These are phyloP conservation scores for Globisporangium mamillatum DNA, from an alignment of 352 stramenopile genomes.

Conservation along the genomic window DNA sequence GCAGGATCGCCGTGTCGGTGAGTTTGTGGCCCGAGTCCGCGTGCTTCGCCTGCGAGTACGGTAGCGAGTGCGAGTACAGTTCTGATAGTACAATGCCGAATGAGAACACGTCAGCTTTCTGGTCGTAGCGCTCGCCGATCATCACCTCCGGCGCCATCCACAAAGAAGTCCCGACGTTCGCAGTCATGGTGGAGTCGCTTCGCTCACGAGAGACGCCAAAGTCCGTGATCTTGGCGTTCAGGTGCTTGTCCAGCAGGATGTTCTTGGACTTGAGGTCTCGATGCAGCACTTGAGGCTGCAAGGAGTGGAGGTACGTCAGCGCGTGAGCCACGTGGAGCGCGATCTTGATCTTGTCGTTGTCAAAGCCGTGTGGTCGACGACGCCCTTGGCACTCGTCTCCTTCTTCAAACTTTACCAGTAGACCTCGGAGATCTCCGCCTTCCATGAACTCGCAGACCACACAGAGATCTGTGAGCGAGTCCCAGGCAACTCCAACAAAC, in stretches of 20 bases:
- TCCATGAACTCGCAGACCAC: slow-evolving; percentile 42
- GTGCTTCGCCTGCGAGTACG: slow-evolving; percentile 47
- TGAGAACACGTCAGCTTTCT: slow-evolving; percentile 50
- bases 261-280: slow-evolving; percentile 56
- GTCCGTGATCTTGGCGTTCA: slow-evolving; percentile 57
- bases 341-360: slow-evolving; percentile 32
- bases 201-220: slow-evolving; percentile 47
- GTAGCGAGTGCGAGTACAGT: slow-evolving; percentile 42
- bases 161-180: slow-evolving; percentile 44
- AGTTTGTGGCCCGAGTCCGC: too few species aligned
- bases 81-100: slow-evolving; percentile 45
- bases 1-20: too few species aligned
- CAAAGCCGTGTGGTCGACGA: slow-evolving; percentile 28
- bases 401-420: slow-evolving; percentile 23
- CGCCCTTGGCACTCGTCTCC: slow-evolving; percentile 14
- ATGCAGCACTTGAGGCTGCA: slow-evolving; percentile 36
- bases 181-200: slow-evolving; percentile 42
- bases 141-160: slow-evolving; percentile 65
- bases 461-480: slow-evolving; percentile 40
- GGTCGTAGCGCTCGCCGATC: slow-evolving; percentile 42
- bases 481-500: slow-evolving; percentile 48
- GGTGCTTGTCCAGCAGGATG: slow-evolving; percentile 29
- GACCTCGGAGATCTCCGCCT: slow-evolving; percentile 33
- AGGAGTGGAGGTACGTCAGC: slow-evolving; percentile 44
- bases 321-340: slow-evolving; percentile 30